Conservation (phyloP, 1,139 yeast genomes). For the Lodderomyces theae region DNA sequence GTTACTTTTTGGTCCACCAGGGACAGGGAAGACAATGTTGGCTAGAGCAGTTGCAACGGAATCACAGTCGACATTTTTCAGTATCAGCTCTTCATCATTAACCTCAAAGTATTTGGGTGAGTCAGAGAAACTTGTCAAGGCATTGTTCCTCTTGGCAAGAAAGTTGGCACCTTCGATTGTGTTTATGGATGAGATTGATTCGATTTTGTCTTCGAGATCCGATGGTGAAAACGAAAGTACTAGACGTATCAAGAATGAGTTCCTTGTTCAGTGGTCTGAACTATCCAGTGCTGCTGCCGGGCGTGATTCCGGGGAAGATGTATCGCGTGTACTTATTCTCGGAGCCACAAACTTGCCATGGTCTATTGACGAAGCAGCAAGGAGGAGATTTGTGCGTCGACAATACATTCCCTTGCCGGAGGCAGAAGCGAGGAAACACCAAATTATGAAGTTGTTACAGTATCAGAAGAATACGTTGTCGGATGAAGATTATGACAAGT, state of each 20-base stretch:
- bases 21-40: slow-evolving; percentile 97
- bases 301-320: slow-evolving; percentile 50
- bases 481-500: slow-evolving; percentile 57
- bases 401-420: slow-evolving; percentile 97
- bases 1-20: slow-evolving; percentile 97
- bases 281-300: slow-evolving; percentile 93
- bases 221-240: slow-evolving; percentile 94
- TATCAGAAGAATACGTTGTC: slow-evolving; percentile 74
- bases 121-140: slow-evolving; percentile 88
- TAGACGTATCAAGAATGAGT: slow-evolving; percentile 89
- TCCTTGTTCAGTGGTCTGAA: slow-evolving; percentile 94
- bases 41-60: slow-evolving; percentile 98
- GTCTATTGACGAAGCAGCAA: slow-evolving; percentile 98
- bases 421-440: slow-evolving; percentile 72
- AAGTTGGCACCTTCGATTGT: slow-evolving; percentile 90
- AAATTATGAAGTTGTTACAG: slow-evolving; percentile 64
- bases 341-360: slow-evolving; percentile 98
- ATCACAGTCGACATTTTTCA: slow-evolving; percentile 89
- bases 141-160: slow-evolving; percentile 80
- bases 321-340: slow-evolving; percentile 73
- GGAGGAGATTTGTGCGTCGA: slow-evolving; percentile 88
- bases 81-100: slow-evolving; percentile 87
- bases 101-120: slow-evolving; percentile 94
- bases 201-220: slow-evolving; percentile 76
- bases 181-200: slow-evolving; percentile 88